A percentile compares a stretch with the other conserved stretches of the same genome.
Conservation (phyloP, 345 rosid species). For the Stellera chamaejasme region DNA sequence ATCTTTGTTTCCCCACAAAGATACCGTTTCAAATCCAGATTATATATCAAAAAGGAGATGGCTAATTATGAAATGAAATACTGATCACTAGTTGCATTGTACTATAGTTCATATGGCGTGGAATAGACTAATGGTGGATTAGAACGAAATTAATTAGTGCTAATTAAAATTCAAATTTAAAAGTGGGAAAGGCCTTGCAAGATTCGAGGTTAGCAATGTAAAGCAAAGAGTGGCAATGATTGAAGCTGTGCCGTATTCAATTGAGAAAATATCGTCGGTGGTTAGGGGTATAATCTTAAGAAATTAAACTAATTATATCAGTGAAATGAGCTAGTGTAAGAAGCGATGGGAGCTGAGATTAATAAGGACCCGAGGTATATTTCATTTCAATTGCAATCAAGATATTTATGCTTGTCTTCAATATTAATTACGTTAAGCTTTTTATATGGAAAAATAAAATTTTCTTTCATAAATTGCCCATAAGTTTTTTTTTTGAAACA, state of each 20-base stretch:
- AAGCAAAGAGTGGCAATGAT: slow-evolving; percentile 48
- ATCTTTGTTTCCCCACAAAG: slow-evolving; percentile 7
- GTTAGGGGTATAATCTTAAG: slow-evolving; percentile 3
- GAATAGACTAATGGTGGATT: too few species aligned
- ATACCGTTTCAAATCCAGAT: slow-evolving; percentile 4
- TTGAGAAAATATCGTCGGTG: slow-evolving; percentile 11
- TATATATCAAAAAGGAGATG: background rate
- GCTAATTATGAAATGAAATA: too few species aligned
- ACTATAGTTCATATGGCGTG: slow-evolving; percentile 5
- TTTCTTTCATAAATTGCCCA: too few species aligned
- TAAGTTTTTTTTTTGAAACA: too few species aligned
- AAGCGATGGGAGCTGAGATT: slow-evolving; percentile 26
- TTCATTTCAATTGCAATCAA: too few species aligned
- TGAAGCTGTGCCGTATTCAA: slow-evolving; percentile 27
- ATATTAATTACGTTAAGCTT: too few species aligned
- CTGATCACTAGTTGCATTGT: slow-evolving; percentile 5
- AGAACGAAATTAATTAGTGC: too few species aligned
- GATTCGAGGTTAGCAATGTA: slow-evolving; percentile 23
- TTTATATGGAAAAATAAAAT: too few species aligned
- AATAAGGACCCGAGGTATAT: too few species aligned
- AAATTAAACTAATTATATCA: slow-evolving; percentile 7
- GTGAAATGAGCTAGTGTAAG: slow-evolving; percentile 18
- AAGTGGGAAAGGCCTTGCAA: slow-evolving; percentile 25
- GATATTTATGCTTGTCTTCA: too few species aligned
- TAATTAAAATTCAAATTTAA: slow-evolving; percentile 18